Evolutionary conservation across 2,329 filamentous ascomycete species (phyloP).

Genomic region (Sarocladium kiliense): DNA sequence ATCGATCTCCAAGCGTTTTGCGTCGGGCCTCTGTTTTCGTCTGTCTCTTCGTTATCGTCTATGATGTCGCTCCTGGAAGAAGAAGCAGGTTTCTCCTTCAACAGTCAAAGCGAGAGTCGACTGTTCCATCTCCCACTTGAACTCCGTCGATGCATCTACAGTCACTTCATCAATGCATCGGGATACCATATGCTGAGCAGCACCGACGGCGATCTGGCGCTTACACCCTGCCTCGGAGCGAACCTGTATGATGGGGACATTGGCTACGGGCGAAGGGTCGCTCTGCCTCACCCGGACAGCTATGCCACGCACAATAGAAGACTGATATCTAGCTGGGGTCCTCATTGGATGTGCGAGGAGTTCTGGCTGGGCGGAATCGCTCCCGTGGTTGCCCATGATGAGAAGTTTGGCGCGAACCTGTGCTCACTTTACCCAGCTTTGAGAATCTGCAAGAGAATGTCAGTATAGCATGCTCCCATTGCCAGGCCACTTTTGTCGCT

Average conservation of each 20-base stretch:
- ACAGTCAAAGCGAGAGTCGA: not conserved
- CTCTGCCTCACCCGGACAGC: not conserved
- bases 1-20: no score
- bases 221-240: not conserved
- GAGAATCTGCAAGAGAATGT: not conserved
- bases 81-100: not conserved
- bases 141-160: not conserved
- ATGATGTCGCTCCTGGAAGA: not conserved
- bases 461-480: no score
- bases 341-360: not conserved
- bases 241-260: not conserved
- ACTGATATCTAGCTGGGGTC: not conserved
- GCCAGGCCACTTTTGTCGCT: no score
- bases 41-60: not conserved
- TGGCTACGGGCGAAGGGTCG: not conserved
- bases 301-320: not conserved
- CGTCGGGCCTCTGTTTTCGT: no score
- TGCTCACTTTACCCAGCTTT: not conserved
- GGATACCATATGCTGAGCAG: not conserved
- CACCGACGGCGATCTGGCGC: not conserved
- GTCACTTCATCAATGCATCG: not conserved
- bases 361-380: not conserved
- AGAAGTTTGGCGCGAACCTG: not conserved
- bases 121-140: not conserved
- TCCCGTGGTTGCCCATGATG: not conserved